Evolutionary conservation across 73 alveolate species (phyloP).

Genomic region (Durusdinium trenchii): DNA sequence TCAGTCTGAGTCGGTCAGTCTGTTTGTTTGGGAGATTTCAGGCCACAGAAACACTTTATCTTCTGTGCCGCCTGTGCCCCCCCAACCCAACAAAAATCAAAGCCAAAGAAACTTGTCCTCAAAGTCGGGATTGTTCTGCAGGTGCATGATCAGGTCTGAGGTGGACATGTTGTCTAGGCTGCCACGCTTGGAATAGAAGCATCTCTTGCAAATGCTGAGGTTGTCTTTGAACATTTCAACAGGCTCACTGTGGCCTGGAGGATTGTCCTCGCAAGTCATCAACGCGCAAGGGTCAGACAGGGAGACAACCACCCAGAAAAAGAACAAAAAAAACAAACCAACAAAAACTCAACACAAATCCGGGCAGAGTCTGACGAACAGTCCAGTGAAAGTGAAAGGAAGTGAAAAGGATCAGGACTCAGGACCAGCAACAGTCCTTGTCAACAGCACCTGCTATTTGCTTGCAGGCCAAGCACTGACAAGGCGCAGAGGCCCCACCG

Average conservation of each 20-base stretch:
- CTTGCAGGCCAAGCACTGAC: background rate
- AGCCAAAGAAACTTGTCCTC: background rate
- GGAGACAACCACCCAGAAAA: background rate
- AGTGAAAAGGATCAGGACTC: background rate
- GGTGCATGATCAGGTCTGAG: background rate
- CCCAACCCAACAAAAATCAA: background rate
- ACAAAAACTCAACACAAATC: background rate
- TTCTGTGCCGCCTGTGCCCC: background rate
- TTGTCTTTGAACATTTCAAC: background rate
- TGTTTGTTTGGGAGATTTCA: background rate
- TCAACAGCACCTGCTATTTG: background rate
- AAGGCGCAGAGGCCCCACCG: background rate
- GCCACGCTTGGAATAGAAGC: conserved; percentile 60
- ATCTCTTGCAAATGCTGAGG: background rate
- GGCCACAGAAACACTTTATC: background rate
- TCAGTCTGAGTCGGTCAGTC: background rate
- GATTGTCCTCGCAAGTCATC: background rate
- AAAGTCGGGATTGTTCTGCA: background rate
- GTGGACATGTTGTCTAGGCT: background rate
- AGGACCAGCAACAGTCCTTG: background rate
- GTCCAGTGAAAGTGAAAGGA: background rate
- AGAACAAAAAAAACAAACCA: background rate
- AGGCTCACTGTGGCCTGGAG: background rate
- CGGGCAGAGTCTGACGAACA: background rate
- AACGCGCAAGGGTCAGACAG: background rate